Base-by-base conservation (phyloP, 169 alveolate genomes). In the Plasmodium adleri region DNA sequence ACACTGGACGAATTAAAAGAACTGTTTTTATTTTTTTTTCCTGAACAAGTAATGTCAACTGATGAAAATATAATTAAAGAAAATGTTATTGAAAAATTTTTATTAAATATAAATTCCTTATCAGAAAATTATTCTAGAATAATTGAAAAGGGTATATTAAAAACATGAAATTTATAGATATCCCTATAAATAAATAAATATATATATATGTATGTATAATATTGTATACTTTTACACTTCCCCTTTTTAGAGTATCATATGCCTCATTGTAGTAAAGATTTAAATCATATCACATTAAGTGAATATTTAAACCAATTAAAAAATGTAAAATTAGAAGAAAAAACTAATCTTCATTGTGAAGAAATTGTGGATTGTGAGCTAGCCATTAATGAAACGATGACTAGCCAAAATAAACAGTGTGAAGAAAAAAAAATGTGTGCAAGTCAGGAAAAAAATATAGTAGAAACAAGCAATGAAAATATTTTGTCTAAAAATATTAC, bases 1-100 rank as follows among this genome's bases (percentile, higher is more conserved):
- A 76, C 89, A 66, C 28, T 32, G 22, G 89, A 76, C n/a, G 89
- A 76, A 67, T 52, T 76, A 59, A 47, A 64, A 66, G 32, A 62
- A 28, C 39, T 76, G 45, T 66, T 39, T 66, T 17, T 43, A 26
- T 76, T 64, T 26, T 76, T 76, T 76, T 76, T 76, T 45, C 71
- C 89, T 12, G 89, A 76, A 59, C 47, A 76, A 26, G 13, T 63
- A n/a, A 50, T 76, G 64, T 66, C 89, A 64, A 13, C 49, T 76
- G 67, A 58, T 76, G 78, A 76, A 26, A 39, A 68, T 76, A 58
- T 54, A 47, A 59, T 24, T 45, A 76, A 76, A 71, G 89, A 76
- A 58, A 76, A 52, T 43, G 63, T 76, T 64, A 76, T 76, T 76
- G 89, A 76, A 71, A 54, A 45, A 2, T 76, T 76, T 76, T 76